phyloP scores from a whole-genome alignment of 768 basidiomycete species.

The Psilocybe sp. region DNA sequence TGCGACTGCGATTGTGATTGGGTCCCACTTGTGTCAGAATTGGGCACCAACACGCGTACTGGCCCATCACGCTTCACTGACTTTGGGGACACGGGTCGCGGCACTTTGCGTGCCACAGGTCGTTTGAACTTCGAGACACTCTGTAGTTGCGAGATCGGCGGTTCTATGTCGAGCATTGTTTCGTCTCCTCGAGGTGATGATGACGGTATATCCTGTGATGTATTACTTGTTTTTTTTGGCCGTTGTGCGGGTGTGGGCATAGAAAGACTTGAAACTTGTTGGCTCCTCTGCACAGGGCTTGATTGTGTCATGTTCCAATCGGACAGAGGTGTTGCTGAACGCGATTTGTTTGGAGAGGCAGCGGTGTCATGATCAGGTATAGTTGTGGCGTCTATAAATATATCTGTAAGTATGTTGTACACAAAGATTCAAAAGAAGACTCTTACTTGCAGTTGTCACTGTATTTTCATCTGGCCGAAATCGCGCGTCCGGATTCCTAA shows the following conservation, averaged over 20 bases:
- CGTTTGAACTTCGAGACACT: constrained; percentile 4
- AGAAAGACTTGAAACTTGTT: constrained; percentile 17
- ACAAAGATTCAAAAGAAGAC: neutral
- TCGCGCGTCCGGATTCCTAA: neutral
- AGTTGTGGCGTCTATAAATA: neutral
- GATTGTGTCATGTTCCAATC: constrained; percentile 11
- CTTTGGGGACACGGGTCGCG: constrained; percentile 37
- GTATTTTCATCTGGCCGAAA: too few species aligned
- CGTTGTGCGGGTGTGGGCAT: constrained; percentile 35
- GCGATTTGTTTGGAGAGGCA: constrained; percentile 3
- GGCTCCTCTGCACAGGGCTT: neutral
- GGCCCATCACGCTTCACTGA: constrained; percentile 30
- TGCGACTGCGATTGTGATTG: constrained; percentile 35
- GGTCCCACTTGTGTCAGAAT: constrained; percentile 50
- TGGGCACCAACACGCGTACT: constrained; percentile 48
- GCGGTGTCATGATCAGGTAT: neutral
- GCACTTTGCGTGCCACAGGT: constrained; percentile 41
- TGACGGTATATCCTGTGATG: constrained; percentile 4
- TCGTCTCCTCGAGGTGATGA: constrained; percentile 15
- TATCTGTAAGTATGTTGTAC: neutral
- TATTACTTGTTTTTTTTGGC: constrained; percentile 7
- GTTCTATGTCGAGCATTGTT: constrained; percentile 11
- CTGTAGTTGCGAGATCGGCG: neutral
- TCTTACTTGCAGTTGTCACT: too few species aligned
- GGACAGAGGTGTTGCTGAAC: constrained; percentile 14